Percentiles rank a stretch among this genome's conserved stretches.
phyloP scores from a whole-genome alignment of 176 grass and related monocot genomes.

The Echinochloa phyllopogon region DNA sequence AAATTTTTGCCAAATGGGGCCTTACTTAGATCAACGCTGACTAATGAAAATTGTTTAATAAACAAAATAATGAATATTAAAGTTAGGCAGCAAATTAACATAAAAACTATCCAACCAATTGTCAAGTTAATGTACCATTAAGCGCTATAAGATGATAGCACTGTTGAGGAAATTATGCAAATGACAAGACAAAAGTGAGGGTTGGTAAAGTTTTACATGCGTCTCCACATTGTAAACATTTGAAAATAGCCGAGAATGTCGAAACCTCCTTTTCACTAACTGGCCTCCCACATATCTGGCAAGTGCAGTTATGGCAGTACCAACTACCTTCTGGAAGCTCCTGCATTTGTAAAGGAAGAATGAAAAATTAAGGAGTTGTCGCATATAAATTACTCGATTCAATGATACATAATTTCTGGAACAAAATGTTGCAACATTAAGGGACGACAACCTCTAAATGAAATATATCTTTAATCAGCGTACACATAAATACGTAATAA shows the following conservation, averaged over 20 bases:
- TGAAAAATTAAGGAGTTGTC: conserved; percentile 19
- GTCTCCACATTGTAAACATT: conserved; percentile 75
- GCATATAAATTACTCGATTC: neutral
- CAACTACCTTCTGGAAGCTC: conserved; percentile 84
- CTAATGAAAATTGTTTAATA: neutral
- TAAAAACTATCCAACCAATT: conserved; percentile 1
- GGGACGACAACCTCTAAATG: neutral
- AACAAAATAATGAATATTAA: neutral
- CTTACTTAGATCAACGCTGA: neutral
- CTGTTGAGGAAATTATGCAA: neutral
- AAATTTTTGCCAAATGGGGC: neutral
- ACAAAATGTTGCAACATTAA: conserved; percentile 34
- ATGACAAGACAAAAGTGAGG: conserved; percentile 8
- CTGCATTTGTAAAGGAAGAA: conserved; percentile 47
- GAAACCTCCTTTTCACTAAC: conserved; percentile 58
- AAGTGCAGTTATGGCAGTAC: conserved; percentile 87
- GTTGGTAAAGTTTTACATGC: conserved; percentile 56
- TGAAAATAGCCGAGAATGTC: conserved; percentile 49
- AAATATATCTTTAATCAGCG: conserved; percentile 10
- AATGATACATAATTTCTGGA: conserved; percentile 22
- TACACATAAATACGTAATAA: neutral
- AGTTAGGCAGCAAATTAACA: neutral
- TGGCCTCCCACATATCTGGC: conserved; percentile 60
- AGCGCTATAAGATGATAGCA: neutral
- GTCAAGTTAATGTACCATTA: neutral